Evolutionary conservation across 2,329 filamentous ascomycete genomes (phyloP).

Genomic region (Ambrosiella beaveri): DNA sequence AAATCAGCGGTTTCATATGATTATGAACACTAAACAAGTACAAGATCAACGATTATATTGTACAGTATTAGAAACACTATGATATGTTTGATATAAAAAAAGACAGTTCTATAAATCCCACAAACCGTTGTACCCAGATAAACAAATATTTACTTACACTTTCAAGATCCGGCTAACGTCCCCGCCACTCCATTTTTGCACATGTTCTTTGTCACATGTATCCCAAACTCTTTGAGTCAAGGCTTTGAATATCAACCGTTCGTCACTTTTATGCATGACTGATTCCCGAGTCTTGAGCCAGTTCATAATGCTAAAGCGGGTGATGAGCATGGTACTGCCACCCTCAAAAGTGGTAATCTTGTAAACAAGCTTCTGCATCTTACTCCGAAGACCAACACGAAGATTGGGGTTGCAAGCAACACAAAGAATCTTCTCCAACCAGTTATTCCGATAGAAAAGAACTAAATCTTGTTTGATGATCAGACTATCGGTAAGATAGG

Average conservation of each 20-base stretch:
- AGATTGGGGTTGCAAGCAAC: slow-evolving; percentile 52
- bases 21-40: background rate
- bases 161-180: slow-evolving; percentile 7
- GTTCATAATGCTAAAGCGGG: slow-evolving; percentile 53
- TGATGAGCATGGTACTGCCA: slow-evolving; percentile 66
- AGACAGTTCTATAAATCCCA: background rate
- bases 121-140: background rate
- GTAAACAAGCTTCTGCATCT: slow-evolving; percentile 44
- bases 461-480: slow-evolving; percentile 40
- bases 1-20: background rate
- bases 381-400: slow-evolving; percentile 38
- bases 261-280: slow-evolving; percentile 28
- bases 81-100: background rate
- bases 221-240: slow-evolving; percentile 43
- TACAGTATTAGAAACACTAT: background rate
- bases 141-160: background rate
- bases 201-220: slow-evolving; percentile 42
- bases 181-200: slow-evolving; percentile 13
- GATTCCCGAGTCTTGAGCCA: slow-evolving; percentile 37
- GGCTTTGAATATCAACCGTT: slow-evolving; percentile 31
- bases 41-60: background rate
- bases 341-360: slow-evolving; percentile 49
- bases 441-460: slow-evolving; percentile 41
- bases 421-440: slow-evolving; percentile 60
- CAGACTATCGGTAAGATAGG: slow-evolving; percentile 52